Evolutionary conservation across 2,329 filamentous ascomycete species (phyloP).

Genomic region (Apiospora saccharicola): DNA sequence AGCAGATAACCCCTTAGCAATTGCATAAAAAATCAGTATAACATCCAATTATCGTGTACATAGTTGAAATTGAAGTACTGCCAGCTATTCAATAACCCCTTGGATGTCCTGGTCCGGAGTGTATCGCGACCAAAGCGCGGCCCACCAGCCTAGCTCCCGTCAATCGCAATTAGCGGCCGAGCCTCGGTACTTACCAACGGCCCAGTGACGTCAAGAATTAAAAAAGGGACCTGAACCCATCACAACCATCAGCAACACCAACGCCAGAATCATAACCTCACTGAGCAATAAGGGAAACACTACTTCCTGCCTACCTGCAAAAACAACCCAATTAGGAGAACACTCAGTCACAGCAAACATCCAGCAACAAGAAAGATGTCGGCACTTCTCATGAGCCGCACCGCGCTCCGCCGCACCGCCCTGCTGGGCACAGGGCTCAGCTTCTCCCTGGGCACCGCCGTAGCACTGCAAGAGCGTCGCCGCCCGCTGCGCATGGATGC

Average conservation of each 20-base stretch:
- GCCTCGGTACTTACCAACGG: neutral
- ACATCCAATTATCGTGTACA: neutral
- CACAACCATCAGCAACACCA: neutral
- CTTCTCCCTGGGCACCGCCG: conserved; percentile 42
- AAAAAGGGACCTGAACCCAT: neutral
- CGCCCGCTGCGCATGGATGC: conserved; percentile 36
- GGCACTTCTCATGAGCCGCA: conserved; percentile 35
- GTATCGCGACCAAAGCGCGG: neutral
- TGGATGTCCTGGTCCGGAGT: neutral
- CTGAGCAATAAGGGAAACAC: neutral
- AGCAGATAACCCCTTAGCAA: neutral
- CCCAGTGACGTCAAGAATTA: neutral
- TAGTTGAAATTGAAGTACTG: neutral
- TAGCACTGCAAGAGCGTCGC: conserved; percentile 34
- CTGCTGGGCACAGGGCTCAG: conserved; percentile 40
- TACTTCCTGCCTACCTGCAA: neutral
- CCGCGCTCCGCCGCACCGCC: conserved; percentile 39
- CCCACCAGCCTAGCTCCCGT: neutral
- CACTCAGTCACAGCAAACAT: neutral
- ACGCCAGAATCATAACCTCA: neutral
- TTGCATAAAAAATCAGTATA: no score
- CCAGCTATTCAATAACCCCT: neutral
- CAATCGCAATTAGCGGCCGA: neutral
- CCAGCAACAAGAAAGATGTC: conserved; percentile 12
- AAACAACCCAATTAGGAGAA: neutral